Conservation (phyloP, 2,329 filamentous ascomycete species). For the Sporothrix schenckii region DNA sequence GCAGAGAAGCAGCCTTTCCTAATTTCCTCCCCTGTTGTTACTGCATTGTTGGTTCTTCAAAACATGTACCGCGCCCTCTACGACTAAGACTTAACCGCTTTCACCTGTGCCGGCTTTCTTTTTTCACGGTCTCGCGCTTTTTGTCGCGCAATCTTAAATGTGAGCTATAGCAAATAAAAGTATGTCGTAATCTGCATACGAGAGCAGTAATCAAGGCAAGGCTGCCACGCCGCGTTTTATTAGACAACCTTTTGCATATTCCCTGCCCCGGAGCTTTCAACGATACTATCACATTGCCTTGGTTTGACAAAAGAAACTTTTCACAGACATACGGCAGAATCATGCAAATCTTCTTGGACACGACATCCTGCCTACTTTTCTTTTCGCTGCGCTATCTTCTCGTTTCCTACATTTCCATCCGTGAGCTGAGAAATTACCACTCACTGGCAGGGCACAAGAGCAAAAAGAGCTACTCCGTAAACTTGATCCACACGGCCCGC, state of each 20-base stretch:
- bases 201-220: not conserved
- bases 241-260: constrained; percentile 11
- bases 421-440: constrained; percentile 13
- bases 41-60: constrained; percentile 17
- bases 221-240: constrained; percentile 20
- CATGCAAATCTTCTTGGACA: not conserved
- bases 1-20: not conserved
- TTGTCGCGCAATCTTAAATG: constrained; percentile 22
- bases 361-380: not conserved
- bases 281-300: constrained; percentile 19
- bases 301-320: too few species aligned
- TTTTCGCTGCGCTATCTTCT: not conserved
- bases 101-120: not conserved
- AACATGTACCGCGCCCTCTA: not conserved
- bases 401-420: not conserved
- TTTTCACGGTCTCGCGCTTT: constrained; percentile 8
- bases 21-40: not conserved
- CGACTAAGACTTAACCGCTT: constrained; percentile 5
- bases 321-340: too few species aligned
- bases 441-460: not conserved
- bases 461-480: not conserved
- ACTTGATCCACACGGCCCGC: not conserved
- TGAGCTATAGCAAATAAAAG: not conserved
- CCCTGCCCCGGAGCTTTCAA: not conserved
- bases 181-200: not conserved